Base-by-base conservation (phyloP, 2,329 filamentous ascomycete species). In the Colletotrichum viniferum region DNA sequence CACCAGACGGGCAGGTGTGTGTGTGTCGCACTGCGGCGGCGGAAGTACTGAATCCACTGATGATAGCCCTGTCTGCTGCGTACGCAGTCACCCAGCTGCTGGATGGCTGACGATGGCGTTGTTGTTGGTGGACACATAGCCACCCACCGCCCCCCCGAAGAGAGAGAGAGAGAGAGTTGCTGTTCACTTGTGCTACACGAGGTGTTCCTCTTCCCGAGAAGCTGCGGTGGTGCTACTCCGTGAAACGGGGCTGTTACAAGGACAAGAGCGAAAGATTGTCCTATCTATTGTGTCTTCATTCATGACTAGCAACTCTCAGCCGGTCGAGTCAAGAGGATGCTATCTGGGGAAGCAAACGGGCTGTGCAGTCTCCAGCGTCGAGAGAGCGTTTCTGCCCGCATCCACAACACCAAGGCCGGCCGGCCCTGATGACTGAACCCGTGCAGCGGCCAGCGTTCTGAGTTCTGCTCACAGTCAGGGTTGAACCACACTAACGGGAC, bases 191-290 rank as follows among this genome's bases (percentile, higher is more conserved):
- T 30, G 32, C 34, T 24, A 43, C 56, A 43, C 48, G 32, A 60
- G 14, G 24, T 52, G 43, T 52, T 52, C 43, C 43, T 52, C 43
- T 52, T 21, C 48, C 56, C 62, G 58, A 61, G 43, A 36, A 38
- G 24, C 62, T 38, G 30, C 69, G 48, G 56, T 28, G 69, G 63
- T 63, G 32, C 69, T 38, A 63, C 63, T 73, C 56, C 52, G 52
- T 73, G 73, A 75, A 73, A 75, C 73, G 21, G 32, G 21, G 34
- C 56, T 69, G 64, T 43, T 56, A 73, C 73, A 64, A 14, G 48
- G 48, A n/a, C n/a, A n/a, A n/a, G n/a, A 60, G 56, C 52, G 64
- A 64, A 30, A 43, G 26, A 26, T 43, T 52, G 36, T 65, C 62
- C n/a, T 65, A 26, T 52, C 26, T 30, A 24, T 60, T 63, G 28